Conservation (phyloP, 2,329 filamentous ascomycete genomes). For the Paramyrothecium sp. region DNA sequence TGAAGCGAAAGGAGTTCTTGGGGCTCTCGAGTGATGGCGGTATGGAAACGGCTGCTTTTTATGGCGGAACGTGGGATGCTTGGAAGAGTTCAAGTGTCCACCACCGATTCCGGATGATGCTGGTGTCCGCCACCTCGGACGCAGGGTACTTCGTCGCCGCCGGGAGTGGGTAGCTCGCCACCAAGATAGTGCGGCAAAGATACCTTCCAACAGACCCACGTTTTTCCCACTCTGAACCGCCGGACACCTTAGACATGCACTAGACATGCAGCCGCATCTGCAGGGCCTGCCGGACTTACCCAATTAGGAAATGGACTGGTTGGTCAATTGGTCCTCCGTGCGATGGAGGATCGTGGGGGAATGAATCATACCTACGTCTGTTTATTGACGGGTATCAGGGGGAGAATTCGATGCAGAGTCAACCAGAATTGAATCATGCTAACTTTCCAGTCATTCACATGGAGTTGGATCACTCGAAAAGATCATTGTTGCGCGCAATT, state of each 20-base stretch:
- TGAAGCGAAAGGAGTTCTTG: not conserved
- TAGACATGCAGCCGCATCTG: conserved; percentile 9
- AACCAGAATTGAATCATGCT: too few species aligned
- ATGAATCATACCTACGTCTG: too few species aligned
- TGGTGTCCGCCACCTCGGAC: not conserved
- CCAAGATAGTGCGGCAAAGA: not conserved
- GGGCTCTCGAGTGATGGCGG: not conserved
- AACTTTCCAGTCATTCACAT: too few species aligned
- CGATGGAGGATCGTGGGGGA: too few species aligned
- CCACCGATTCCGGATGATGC: not conserved
- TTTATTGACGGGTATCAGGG: too few species aligned
- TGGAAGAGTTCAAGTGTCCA: not conserved
- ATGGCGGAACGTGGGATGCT: not conserved
- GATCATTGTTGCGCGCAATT: not conserved
- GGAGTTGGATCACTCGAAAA: too few species aligned
- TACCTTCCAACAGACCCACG: not conserved
- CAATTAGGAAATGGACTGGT: conserved; percentile 2
- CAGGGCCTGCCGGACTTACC: conserved; percentile 16
- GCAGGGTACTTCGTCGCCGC: not conserved
- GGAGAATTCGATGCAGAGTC: too few species aligned
- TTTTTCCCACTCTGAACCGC: too few species aligned
- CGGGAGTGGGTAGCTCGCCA: not conserved
- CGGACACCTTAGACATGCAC: not conserved
- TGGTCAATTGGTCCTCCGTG: not conserved
- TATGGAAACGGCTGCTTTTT: not conserved